A percentile compares a stretch with the other conserved stretches of the same genome.
Evolutionary conservation across 2,329 filamentous ascomycete genomes (phyloP).

Genomic region (Cylindrodendrum hubeiense): DNA sequence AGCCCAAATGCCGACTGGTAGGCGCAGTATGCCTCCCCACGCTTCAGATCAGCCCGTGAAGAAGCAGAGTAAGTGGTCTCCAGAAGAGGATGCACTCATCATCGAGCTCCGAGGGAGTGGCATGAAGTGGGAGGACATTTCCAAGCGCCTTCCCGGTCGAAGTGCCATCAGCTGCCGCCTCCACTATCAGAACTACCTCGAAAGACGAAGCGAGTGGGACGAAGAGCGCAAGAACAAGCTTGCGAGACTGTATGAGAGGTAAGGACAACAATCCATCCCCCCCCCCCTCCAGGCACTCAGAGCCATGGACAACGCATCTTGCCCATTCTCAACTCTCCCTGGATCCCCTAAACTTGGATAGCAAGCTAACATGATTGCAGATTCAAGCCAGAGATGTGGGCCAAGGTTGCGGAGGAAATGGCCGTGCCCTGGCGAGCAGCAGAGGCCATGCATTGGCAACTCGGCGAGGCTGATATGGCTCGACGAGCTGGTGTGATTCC

Average conservation of each 20-base stretch:
- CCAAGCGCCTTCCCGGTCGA: conserved; percentile 87
- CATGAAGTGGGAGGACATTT: conserved; percentile 99
- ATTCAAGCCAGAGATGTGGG: conserved; percentile 99
- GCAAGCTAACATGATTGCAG: conserved; percentile 60
- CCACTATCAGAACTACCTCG: conserved; percentile 97
- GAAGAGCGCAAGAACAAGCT: conserved; percentile 98
- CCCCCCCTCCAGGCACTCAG: not conserved
- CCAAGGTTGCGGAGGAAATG: conserved; percentile 95
- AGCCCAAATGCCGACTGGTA: conserved; percentile 46
- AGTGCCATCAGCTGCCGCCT: conserved; percentile 95
- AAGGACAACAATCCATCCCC: conserved; percentile 13
- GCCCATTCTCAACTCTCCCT: not conserved
- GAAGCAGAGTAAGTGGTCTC: conserved; percentile 97
- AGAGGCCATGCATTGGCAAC: conserved; percentile 98
- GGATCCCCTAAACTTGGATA: not conserved
- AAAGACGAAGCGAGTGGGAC: conserved; percentile 93
- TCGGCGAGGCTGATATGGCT: conserved; percentile 95
- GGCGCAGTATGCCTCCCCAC: conserved; percentile 58
- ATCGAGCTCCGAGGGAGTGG: conserved; percentile 90
- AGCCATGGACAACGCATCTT: not conserved
- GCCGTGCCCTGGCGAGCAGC: conserved; percentile 94
- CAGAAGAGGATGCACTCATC: conserved; percentile 92
- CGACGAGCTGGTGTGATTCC: conserved; percentile 89
- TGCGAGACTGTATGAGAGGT: conserved; percentile 95
- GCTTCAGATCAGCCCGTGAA: conserved; percentile 79